phyloP scores from a whole-genome alignment of 2,329 filamentous ascomycete species.

The Fusarium equiseti region DNA sequence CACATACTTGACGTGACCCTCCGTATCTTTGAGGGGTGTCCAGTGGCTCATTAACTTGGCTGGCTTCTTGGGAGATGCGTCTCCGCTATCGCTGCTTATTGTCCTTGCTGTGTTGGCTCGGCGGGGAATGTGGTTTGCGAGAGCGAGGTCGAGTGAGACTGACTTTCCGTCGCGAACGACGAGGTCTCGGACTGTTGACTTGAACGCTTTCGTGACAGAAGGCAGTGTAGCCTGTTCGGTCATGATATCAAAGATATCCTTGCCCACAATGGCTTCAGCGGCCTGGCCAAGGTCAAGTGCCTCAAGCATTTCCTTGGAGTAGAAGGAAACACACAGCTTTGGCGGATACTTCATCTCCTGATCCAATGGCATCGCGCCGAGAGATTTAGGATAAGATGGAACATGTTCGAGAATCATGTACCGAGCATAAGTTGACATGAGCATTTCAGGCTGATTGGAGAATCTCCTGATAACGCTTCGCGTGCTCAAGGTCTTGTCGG shows the following conservation, averaged over 20 bases:
- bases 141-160: slow-evolving; percentile 49
- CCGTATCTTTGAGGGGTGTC: slow-evolving; percentile 45
- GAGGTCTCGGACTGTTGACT: slow-evolving; percentile 57
- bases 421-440: slow-evolving; percentile 48
- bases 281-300: slow-evolving; percentile 58
- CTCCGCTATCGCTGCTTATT: slow-evolving; percentile 30
- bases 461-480: slow-evolving; percentile 42
- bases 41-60: slow-evolving; percentile 49
- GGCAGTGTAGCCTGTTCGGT: slow-evolving; percentile 59
- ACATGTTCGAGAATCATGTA: slow-evolving; percentile 51
- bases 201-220: slow-evolving; percentile 59
- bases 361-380: slow-evolving; percentile 44
- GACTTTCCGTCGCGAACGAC: slow-evolving; percentile 54
- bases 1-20: slow-evolving; percentile 46
- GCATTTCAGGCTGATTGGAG: slow-evolving; percentile 38
- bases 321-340: slow-evolving; percentile 59
- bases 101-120: slow-evolving; percentile 41
- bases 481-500: slow-evolving; percentile 47
- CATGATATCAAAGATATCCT: slow-evolving; percentile 68
- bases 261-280: slow-evolving; percentile 55
- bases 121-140: slow-evolving; percentile 46
- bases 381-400: slow-evolving; percentile 40
- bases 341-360: slow-evolving; percentile 47
- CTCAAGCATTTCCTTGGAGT: slow-evolving; percentile 61
- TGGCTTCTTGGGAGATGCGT: slow-evolving; percentile 34